Evolutionary conservation across 2,329 filamentous ascomycete genomes (phyloP).

Genomic region (Blastomyces gilchristii): DNA sequence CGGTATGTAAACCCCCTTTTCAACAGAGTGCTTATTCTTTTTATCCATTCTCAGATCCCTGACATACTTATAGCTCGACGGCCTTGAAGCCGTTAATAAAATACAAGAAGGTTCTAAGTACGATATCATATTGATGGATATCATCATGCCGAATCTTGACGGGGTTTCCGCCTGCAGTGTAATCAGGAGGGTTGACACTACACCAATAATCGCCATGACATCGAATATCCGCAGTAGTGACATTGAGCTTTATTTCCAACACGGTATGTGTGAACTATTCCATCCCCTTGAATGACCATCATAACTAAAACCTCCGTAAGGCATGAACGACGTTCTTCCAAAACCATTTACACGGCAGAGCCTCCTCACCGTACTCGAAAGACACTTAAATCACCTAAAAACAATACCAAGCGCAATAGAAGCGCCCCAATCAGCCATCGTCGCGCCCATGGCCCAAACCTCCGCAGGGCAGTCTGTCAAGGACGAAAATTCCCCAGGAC

Average conservation of each 20-base stretch:
- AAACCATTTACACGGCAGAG: conserved; percentile 92
- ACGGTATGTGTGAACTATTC: conserved; percentile 52
- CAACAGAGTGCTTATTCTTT: neutral
- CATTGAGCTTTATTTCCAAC: conserved; percentile 92
- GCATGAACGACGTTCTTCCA: conserved; percentile 94
- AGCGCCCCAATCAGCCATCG: conserved; percentile 32
- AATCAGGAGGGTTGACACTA: conserved; percentile 74
- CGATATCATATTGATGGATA: conserved; percentile 73
- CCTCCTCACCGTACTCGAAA: conserved; percentile 75
- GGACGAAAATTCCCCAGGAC: conserved; percentile 52
- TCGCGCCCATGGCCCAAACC: conserved; percentile 40
- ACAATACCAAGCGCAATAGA: conserved; percentile 52
- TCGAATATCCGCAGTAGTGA: conserved; percentile 96
- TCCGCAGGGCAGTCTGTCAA: conserved; percentile 49
- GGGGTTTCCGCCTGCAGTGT: conserved; percentile 90
- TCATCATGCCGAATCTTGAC: conserved; percentile 95
- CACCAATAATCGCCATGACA: conserved; percentile 95
- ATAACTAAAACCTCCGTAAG: conserved; percentile 36
- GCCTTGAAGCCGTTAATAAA: conserved; percentile 82
- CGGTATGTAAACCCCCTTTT: conserved; percentile 38
- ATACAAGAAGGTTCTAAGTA: conserved; percentile 58
- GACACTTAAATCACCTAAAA: conserved; percentile 75
- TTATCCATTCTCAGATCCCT: conserved; percentile 2
- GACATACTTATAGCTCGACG: conserved; percentile 55
- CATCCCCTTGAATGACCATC: neutral